Base-by-base conservation (phyloP, 164 flowering plant species). In the Aristolochia californica region DNA sequence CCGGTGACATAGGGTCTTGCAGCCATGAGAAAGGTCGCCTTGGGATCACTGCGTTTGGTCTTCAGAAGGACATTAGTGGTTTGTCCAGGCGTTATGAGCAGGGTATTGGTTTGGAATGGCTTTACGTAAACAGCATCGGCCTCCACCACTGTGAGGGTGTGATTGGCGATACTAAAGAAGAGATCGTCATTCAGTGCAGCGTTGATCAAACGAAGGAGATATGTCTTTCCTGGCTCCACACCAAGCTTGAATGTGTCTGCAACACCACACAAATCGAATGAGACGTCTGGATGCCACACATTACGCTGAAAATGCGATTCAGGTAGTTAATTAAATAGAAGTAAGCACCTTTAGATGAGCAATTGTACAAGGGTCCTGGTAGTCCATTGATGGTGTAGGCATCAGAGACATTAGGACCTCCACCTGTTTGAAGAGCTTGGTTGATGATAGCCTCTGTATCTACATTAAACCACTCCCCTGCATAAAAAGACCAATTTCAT, bases 101-200 rank as follows among this genome's bases (percentile, higher is more conserved):
- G 44, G 2, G 17, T 57, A 50, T 72, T 59, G 0, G 80, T 75
- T 0, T 54, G 24, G 55, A 78, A 82, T 0, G 87, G 83, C 21
- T 82, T 82, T 20, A 67, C 73, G 34, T 80, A 82, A 30, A 59
- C 23, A 9, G 84, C 87, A 47, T 82, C 87, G 8, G 68, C 80
- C 25, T 74, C 84, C 3, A 82, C 84, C 2, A 80, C 77, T 10
- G 78, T 80, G 38, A 82, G 62, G 17, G 68, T 60, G 62, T 82
- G 87, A 68, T 75, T 72, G 54, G 87, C 84, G 1, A 82, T 74
- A 72, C 77, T 70, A 72, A 82, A 82, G 75, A 78, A 82, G 57
- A 82, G 82, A 58, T 82, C 80, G 45, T 77, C 75, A 45, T 82
- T 82, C 74, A 79, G 81, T 66, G 83, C 85, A 61, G 82, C 87